Percentiles rank a stretch among this genome's conserved stretches.
phyloP scores from a whole-genome alignment of 768 basidiomycete species.

The Dacryopinax primogenitus region DNA sequence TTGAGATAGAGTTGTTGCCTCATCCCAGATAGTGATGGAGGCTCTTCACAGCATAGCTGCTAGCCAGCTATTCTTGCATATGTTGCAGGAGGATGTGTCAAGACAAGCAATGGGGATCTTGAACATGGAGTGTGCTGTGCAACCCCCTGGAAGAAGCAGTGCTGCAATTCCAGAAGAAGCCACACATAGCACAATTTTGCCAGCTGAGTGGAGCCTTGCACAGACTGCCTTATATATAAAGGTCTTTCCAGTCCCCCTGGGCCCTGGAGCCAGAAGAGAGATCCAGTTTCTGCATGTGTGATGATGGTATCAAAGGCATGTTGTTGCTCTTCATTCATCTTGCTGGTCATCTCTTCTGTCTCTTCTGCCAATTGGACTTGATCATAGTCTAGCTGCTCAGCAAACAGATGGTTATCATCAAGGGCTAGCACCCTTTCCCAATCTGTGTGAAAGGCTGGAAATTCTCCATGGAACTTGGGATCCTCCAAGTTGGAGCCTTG shows the following conservation, averaged over 20 bases:
- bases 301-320: slow-evolving; percentile 24
- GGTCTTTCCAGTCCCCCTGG: slow-evolving; percentile 38
- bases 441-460: slow-evolving; percentile 9
- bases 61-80: slow-evolving; percentile 25
- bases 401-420: slow-evolving; percentile 16
- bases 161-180: slow-evolving; percentile 42
- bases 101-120: slow-evolving; percentile 33
- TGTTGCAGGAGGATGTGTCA: slow-evolving; percentile 26
- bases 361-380: not conserved
- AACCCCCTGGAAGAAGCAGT: slow-evolving; percentile 33
- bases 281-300: slow-evolving; percentile 20
- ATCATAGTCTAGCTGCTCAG: slow-evolving; percentile 17
- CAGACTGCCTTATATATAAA: slow-evolving; percentile 32
- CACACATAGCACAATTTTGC: slow-evolving; percentile 34
- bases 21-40: slow-evolving; percentile 21
- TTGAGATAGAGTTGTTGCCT: not conserved
- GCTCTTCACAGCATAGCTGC: slow-evolving; percentile 28
- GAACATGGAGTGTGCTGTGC: slow-evolving; percentile 39
- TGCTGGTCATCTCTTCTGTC: not conserved
- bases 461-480: not conserved
- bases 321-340: slow-evolving; percentile 24
- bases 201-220: slow-evolving; percentile 21
- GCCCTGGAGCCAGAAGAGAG: slow-evolving; percentile 32
- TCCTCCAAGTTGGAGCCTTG: slow-evolving; percentile 21
- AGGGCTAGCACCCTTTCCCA: slow-evolving; percentile 7